Conservation (phyloP, 345 rosid genomes). For the Nasturtium officinale region DNA sequence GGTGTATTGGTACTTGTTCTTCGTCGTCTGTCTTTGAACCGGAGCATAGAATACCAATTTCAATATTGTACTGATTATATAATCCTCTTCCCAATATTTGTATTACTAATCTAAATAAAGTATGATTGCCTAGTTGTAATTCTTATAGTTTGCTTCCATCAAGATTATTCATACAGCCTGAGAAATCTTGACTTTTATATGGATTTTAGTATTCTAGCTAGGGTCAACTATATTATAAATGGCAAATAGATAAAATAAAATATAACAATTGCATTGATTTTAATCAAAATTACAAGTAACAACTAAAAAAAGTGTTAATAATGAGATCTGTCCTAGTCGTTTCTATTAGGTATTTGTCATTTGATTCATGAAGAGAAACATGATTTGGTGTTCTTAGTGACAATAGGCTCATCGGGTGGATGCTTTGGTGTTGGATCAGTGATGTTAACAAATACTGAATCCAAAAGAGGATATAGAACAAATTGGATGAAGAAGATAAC, state of each 20-base stretch:
- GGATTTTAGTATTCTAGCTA: not conserved
- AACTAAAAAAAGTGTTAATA: not conserved
- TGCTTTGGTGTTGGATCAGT: not conserved
- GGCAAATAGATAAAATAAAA: not conserved
- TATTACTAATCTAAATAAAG: not conserved
- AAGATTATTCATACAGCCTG: not conserved
- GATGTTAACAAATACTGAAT: not conserved
- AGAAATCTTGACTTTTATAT: not conserved
- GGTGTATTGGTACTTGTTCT: constrained; percentile 41
- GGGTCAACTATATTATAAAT: not conserved
- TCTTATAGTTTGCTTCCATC: not conserved
- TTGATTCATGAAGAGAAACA: not conserved
- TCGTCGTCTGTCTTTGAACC: constrained; percentile 14
- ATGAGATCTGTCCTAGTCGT: not conserved
- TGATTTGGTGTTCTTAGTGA: not conserved
- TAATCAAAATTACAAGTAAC: not conserved
- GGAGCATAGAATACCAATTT: constrained; percentile 10
- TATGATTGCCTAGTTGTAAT: constrained; percentile 6
- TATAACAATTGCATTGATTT: not conserved
- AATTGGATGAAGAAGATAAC: not conserved
- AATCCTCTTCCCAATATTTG: constrained; percentile 21
- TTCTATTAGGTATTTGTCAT: not conserved
- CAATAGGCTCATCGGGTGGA: not conserved
- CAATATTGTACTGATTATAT: not conserved
- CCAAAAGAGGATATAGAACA: not conserved